Evolutionary conservation across 225 moss, liverwort and hornwort species (phyloP).

Genomic region (Climacium dendroides): DNA sequence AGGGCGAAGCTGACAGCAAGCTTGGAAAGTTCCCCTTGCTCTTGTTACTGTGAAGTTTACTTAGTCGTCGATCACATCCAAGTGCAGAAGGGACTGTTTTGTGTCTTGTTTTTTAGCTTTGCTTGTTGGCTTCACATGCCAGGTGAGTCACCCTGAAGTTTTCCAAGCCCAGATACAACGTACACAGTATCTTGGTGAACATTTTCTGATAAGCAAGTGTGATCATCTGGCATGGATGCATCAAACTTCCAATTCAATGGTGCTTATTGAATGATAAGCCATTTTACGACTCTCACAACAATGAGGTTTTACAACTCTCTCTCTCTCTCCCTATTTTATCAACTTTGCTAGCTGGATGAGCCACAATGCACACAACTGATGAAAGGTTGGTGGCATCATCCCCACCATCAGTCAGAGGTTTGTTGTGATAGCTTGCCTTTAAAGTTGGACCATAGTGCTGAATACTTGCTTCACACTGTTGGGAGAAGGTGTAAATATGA

Average conservation of each 20-base stretch:
- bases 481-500: background rate
- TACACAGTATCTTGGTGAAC: background rate
- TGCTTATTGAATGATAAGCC: too few species aligned
- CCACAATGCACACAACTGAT: background rate
- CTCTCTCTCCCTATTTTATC: background rate
- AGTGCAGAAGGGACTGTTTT: background rate
- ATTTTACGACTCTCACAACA: background rate
- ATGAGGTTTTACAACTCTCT: background rate
- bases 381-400: background rate
- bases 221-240: background rate
- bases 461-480: background rate
- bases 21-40: background rate
- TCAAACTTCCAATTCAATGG: background rate
- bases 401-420: background rate
- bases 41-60: background rate
- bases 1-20: background rate
- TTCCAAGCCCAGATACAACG: background rate
- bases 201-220: background rate
- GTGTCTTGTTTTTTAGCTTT: background rate
- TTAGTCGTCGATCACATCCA: background rate
- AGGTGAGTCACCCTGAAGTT: background rate
- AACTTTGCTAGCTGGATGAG: background rate
- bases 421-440: background rate
- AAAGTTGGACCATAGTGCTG: background rate
- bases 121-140: background rate